Percentiles rank a stretch among this genome's conserved stretches.
phyloP scores from a whole-genome alignment of 225 moss, liverwort and hornwort genomes.

The Neckera pumila region DNA sequence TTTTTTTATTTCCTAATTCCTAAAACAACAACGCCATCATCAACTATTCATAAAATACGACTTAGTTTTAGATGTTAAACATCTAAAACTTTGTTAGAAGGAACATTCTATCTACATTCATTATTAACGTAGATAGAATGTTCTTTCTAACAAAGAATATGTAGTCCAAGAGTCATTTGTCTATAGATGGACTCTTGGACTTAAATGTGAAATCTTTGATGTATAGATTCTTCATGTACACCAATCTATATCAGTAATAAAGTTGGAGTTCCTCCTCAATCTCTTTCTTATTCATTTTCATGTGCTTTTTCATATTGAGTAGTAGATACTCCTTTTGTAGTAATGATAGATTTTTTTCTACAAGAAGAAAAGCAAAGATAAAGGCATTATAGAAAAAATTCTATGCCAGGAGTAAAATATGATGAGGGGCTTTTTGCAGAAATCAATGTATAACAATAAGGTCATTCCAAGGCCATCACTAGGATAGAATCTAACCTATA shows the following conservation, averaged over 20 bases:
- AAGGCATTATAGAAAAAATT: neutral
- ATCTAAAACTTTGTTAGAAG: too few relatives aligned
- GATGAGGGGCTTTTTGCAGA: accelerated
- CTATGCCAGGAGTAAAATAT: accelerated
- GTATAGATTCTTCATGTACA: accelerated
- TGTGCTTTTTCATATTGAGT: neutral
- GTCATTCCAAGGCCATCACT: neutral
- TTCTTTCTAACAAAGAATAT: neutral
- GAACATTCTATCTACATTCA: too few relatives aligned
- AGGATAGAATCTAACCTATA: accelerated
- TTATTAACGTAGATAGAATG: neutral
- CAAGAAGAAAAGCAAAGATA: accelerated
- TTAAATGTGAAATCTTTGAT: neutral
- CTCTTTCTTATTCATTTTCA: neutral
- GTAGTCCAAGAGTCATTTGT: neutral
- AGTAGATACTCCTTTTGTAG: neutral
- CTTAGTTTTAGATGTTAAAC: neutral
- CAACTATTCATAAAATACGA: neutral
- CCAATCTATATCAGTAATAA: neutral
- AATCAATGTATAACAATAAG: neutral
- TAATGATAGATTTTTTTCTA: neutral
- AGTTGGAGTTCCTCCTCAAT: neutral
- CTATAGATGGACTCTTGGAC: neutral
- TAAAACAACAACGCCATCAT: neutral
- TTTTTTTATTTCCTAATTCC: neutral